Percentiles rank a stretch among this genome's conserved stretches.
Evolutionary conservation across 345 rosid species (phyloP).

Genomic region (Trapa incisa): DNA sequence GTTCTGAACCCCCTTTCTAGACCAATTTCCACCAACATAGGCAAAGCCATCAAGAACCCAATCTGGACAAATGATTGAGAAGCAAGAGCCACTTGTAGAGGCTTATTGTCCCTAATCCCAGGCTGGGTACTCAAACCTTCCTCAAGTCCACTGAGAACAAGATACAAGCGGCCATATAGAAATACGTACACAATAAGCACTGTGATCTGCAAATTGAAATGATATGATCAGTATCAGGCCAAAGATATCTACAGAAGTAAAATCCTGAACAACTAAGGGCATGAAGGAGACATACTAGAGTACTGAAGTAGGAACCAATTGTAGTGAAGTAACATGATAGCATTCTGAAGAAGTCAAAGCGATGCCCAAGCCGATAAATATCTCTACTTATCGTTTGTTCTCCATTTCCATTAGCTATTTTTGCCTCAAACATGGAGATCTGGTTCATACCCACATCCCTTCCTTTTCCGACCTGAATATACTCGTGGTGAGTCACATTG

Average conservation of each 20-base stretch:
- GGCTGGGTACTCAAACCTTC: conserved; percentile 21
- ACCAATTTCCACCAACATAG: conserved; percentile 74
- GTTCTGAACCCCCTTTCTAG: conserved; percentile 54
- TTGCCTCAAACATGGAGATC: conserved; percentile 10
- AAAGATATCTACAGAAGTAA: no score
- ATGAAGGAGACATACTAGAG: no score
- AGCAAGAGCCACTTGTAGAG: conserved; percentile 54
- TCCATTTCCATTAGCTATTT: conserved; percentile 8
- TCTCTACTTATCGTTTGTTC: conserved; percentile 9
- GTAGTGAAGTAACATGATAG: conserved; percentile 5
- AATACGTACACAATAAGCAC: conserved; percentile 47
- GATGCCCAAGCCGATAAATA: conserved; percentile 9
- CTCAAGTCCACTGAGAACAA: conserved; percentile 52
- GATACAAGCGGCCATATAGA: conserved; percentile 56
- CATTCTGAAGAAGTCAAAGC: conserved; percentile 11
- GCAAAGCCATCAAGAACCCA: conserved; percentile 51
- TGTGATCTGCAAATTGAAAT: conserved; percentile 23
- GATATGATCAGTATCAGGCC: neutral
- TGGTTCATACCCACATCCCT: conserved; percentile 11
- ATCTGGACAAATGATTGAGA: conserved; percentile 62
- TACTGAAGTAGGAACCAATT: conserved; percentile 10
- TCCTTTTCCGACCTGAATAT: conserved; percentile 10
- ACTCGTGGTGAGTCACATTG: conserved; percentile 11
- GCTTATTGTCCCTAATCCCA: conserved; percentile 29
- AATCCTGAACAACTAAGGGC: no score